Percentiles rank a stretch among this genome's conserved stretches.
Conservation (phyloP, 2,329 filamentous ascomycete genomes). For the Arthroderma sp. region DNA sequence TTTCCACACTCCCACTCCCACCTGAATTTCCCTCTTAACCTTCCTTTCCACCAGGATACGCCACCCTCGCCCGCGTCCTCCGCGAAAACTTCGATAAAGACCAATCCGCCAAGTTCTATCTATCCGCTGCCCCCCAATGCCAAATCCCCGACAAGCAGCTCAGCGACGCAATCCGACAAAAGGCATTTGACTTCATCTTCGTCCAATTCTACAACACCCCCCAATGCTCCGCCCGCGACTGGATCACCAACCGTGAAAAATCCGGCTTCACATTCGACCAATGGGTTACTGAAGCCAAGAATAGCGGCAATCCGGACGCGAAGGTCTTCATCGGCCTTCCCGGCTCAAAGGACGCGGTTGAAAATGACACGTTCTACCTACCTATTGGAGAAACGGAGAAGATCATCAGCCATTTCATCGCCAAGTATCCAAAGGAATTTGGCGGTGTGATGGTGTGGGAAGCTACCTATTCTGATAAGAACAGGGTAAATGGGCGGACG, state of each 20-base stretch:
- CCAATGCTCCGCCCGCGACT: conserved; percentile 37
- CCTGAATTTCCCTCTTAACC: neutral
- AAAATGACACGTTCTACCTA: conserved; percentile 32
- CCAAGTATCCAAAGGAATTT: conserved; percentile 31
- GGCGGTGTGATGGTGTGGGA: conserved; percentile 43
- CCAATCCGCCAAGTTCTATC: conserved; percentile 30
- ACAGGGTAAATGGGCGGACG: conserved; percentile 7
- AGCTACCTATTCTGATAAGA: conserved; percentile 12
- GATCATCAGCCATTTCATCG: conserved; percentile 33
- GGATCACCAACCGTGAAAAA: conserved; percentile 19
- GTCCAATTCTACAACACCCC: conserved; percentile 45
- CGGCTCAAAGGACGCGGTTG: conserved; percentile 19
- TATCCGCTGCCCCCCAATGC: conserved; percentile 43
- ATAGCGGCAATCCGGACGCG: conserved; percentile 28
- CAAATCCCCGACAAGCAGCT: conserved; percentile 36
- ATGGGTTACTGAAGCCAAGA: conserved; percentile 31
- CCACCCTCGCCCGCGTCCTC: conserved; percentile 35
- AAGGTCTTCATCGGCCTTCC: conserved; percentile 44
- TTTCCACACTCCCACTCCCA: neutral
- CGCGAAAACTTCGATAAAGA: conserved; percentile 27
- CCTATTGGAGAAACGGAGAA: conserved; percentile 31
- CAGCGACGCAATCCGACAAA: conserved; percentile 29
- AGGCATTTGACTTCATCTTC: conserved; percentile 41
- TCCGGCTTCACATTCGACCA: conserved; percentile 33
- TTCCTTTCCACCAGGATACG: conserved; percentile 25